phyloP scores from a whole-genome alignment of 2,329 filamentous ascomycete species.

The Cordyceps tenuipes region DNA sequence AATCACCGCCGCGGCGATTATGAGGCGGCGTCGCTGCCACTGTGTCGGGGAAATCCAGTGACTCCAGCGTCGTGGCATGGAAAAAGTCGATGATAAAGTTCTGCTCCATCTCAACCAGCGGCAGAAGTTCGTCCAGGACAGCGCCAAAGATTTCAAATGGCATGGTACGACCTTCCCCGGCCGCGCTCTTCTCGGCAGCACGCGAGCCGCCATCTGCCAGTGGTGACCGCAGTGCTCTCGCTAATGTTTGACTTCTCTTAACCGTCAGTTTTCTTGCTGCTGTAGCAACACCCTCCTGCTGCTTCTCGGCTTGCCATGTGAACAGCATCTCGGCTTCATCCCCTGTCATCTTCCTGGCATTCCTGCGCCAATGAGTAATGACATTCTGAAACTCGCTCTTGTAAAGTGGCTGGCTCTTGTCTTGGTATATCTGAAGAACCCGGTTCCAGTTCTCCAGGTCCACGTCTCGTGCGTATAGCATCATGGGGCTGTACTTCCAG shows the following conservation, averaged over 20 bases:
- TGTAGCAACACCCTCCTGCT: slow-evolving; percentile 66
- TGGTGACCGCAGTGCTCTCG: slow-evolving; percentile 61
- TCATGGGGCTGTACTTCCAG: slow-evolving; percentile 81
- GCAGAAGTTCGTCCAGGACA: slow-evolving; percentile 72
- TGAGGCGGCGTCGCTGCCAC: slow-evolving; percentile 59
- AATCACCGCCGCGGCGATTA: slow-evolving; percentile 61
- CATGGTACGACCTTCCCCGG: slow-evolving; percentile 56
- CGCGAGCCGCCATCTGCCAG: slow-evolving; percentile 51
- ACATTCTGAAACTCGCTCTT: slow-evolving; percentile 75
- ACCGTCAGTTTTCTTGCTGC: slow-evolving; percentile 87
- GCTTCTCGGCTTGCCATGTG: slow-evolving; percentile 73
- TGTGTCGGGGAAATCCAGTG: slow-evolving; percentile 73
- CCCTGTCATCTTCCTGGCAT: slow-evolving; percentile 62
- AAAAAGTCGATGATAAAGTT: slow-evolving; percentile 98
- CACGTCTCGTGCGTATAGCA: slow-evolving; percentile 82
- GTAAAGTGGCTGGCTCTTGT: slow-evolving; percentile 67
- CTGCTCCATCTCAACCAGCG: slow-evolving; percentile 83
- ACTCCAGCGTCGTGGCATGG: slow-evolving; percentile 79
- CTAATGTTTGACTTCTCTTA: slow-evolving; percentile 83
- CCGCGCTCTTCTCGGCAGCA: slow-evolving; percentile 46
- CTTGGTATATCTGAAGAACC: slow-evolving; percentile 72
- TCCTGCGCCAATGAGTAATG: slow-evolving; percentile 68
- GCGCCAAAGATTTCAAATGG: slow-evolving; percentile 76
- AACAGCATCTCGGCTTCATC: slow-evolving; percentile 85
- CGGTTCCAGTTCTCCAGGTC: slow-evolving; percentile 75